These are phyloP conservation scores for Ogataea pilisensis DNA, from an alignment of 805 yeast genomes.

Conservation along the genomic window DNA sequence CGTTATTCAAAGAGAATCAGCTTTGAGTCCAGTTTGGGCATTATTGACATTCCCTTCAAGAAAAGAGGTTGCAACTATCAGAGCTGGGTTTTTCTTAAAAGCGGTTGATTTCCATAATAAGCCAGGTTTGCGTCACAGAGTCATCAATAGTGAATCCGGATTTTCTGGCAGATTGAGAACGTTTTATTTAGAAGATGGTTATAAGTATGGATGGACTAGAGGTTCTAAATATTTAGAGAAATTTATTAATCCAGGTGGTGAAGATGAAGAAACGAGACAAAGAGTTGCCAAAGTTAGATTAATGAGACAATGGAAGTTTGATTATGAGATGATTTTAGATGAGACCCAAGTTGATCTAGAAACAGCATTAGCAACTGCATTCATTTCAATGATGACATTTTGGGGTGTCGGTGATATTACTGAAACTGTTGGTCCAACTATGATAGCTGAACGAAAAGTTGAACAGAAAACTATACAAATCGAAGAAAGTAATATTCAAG, in stretches of 20 bases:
- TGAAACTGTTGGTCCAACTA: constrained; percentile 51
- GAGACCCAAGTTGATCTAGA: constrained; percentile 43
- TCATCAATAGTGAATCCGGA: constrained; percentile 35
- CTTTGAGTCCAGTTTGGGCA: constrained; percentile 50
- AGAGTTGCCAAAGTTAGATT: constrained; percentile 52
- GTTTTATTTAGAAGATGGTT: constrained; percentile 50
- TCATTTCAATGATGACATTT: constrained; percentile 60
- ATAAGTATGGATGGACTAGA: constrained; percentile 52
- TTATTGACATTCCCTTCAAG: constrained; percentile 41
- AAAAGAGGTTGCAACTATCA: constrained; percentile 46
- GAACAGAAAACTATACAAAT: constrained; percentile 1
- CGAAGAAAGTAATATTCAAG: neutral
- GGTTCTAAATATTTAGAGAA: constrained; percentile 49
- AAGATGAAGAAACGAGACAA: constrained; percentile 49
- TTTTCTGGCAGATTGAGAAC: constrained; percentile 39
- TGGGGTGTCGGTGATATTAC: constrained; percentile 58
- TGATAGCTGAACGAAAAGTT: constrained; percentile 11
- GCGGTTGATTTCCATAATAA: constrained; percentile 48
- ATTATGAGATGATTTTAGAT: constrained; percentile 55
- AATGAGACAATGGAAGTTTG: constrained; percentile 56
- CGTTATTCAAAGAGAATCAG: constrained; percentile 48
- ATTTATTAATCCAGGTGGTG: constrained; percentile 51
- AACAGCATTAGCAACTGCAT: constrained; percentile 55
- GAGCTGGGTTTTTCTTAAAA: constrained; percentile 43
- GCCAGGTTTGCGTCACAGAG: constrained; percentile 42